Base-by-base conservation (phyloP, 75 land plant genomes). In the Sequoia sempervirens region DNA sequence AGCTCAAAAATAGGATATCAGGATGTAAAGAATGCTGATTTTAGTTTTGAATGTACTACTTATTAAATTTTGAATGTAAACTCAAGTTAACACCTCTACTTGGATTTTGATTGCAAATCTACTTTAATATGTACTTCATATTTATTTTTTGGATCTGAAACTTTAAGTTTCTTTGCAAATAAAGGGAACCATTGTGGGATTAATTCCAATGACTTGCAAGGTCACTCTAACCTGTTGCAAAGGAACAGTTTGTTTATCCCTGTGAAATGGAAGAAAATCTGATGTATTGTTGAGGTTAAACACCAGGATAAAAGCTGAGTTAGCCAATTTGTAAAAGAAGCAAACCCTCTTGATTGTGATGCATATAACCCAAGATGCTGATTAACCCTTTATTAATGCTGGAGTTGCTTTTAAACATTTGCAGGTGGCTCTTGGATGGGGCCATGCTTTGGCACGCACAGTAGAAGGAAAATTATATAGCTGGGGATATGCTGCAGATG, bases 351-450 rank as follows among this genome's bases (percentile, higher is more conserved):
- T 74, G 76, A 36, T 36, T 73, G 36, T 74, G 76, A 14, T 74
- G 38, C 41, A 23, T 75, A 18, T 38, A 75, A 38, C 38, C n/a
- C 18, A 5, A 37, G 50, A 43, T 43, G 30, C 41, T 45, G 46
- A 43, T 26, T 78, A 40, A 14, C 32, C 26, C 28, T 78, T 4
- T 43, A n/a, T 45, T 41, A 45, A 78, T 45, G 12, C 28, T 78
- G 28, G 52, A 45, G 28, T 45, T 45, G 28, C 14, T 78, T 78
- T 45, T 30, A 2, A n/a, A 12, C 76, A 69, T 10, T 66, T 32
- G 20, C 86, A 96, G 99, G 96, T 94, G 17, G 84, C 95, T 58
- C 89, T 96, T 81, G 99, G 99, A 75, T 97, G 99, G 99, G 99
- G 98, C 30, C 99, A 98, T 89, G 94, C 93, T 52, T 87, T 96